Evolutionary conservation across 1,139 yeast species (phyloP), one percentile per base, ranked within the genome.

Genomic region (Keqinozyma sinolaborantium): DNA sequence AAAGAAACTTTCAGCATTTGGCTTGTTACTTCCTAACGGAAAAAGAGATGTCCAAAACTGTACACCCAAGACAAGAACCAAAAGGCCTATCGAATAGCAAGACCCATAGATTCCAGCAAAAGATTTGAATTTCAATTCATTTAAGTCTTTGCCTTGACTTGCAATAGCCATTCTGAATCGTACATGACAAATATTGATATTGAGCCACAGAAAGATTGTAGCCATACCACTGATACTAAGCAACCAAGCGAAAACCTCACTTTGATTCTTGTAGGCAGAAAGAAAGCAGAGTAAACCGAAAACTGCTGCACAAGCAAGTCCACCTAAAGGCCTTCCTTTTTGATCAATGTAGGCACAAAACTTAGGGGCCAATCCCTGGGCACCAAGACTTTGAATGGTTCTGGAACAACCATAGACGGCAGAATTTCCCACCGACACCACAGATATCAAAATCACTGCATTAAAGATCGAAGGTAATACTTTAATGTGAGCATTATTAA

Each of bases 401-500:
- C 74, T 51, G 9, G 73, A 64, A 40, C 64, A 62, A 0, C 70
- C 73, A 42, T 60, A 68, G 4, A 67, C 70, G 5, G 73, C 69
- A 2, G 71, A 60, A 41, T 66, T 65, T 5, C 72, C 73, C 23
- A 66, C 69, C 11, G 73, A 63, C 25, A 63, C 48, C 18, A 68
- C 61, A 1, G 73, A 56, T 11, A 67, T 54, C 33, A 68, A 49
- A 24, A 68, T 64, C 9, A 66, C 59, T 5, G 64, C 73, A 38
- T 68, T 68, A 49, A 68, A 62, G 25, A 67, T 61, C 2, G 71
- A 60, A 3, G 73, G 72, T 30, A 72, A 56, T 2, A 55, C 68
- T 24, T 58, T 51, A 28, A 70, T 64, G 4, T 81, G 79, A 3
- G 79, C 79, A 30, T 63, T 59, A 33, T 65, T 63, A 32, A 77